phyloP scores from a whole-genome alignment of 2,329 filamentous ascomycete species.

The Clonostachys rhizophaga region DNA sequence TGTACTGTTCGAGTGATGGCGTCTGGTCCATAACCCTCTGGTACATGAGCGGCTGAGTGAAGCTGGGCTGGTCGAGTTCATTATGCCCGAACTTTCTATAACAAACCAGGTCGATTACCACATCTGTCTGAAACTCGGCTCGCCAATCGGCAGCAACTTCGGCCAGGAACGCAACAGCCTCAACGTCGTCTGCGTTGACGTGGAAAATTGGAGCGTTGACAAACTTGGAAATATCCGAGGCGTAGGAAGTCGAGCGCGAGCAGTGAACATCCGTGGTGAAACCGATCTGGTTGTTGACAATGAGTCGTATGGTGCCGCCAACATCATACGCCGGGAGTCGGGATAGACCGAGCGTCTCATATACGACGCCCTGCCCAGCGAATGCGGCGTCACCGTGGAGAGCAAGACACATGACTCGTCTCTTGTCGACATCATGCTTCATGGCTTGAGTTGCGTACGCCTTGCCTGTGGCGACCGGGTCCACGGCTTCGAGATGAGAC shows the following conservation, averaged over 20 bases:
- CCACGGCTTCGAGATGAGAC: constrained; percentile 96
- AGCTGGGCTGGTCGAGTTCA: constrained; percentile 98
- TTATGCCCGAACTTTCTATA: constrained; percentile 99
- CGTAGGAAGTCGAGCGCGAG: constrained; percentile 95
- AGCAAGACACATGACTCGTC: constrained; percentile 89
- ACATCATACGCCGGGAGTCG: constrained; percentile 94
- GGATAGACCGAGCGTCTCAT: constrained; percentile 98
- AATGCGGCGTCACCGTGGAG: constrained; percentile 97
- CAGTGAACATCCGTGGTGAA: constrained; percentile 99
- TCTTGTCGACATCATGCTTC: constrained; percentile 88
- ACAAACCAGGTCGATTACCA: constrained; percentile 96
- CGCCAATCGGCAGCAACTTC: constrained; percentile 97
- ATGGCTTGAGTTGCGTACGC: constrained; percentile 97
- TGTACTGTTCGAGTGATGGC: constrained; percentile 84
- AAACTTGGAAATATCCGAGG: constrained; percentile 97
- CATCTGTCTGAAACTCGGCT: constrained; percentile 96
- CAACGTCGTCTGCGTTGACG: constrained; percentile 97
- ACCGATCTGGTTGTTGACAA: constrained; percentile 99
- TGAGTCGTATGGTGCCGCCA: constrained; percentile 91
- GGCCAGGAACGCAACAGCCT: constrained; percentile 97
- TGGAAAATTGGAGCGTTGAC: constrained; percentile 99
- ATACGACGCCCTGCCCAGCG: constrained; percentile 93
- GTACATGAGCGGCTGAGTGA: constrained; percentile 99
- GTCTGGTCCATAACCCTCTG: constrained; percentile 88
- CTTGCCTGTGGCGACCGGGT: constrained; percentile 96